Evolutionary conservation across 768 basidiomycete genomes (phyloP).

Genomic region (Sistotremastrum suecicum): DNA sequence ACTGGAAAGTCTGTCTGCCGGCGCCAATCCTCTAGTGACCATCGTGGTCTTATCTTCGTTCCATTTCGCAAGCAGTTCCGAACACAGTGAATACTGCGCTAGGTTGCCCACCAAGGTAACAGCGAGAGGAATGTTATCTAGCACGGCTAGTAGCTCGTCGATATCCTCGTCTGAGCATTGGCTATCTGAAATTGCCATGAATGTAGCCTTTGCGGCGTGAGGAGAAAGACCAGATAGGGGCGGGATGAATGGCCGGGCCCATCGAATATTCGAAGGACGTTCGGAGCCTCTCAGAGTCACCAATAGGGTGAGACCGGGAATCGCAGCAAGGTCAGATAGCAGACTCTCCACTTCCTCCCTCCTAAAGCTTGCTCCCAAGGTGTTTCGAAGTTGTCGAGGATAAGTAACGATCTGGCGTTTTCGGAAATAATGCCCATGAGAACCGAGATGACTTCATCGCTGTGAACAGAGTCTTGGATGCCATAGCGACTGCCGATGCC

Average conservation of each 20-base stretch:
- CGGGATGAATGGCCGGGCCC: constrained; percentile 9
- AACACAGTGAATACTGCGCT: not conserved
- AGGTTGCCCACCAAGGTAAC: constrained; percentile 21
- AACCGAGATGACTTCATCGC: constrained; percentile 11
- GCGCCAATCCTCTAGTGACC: too few relatives aligned
- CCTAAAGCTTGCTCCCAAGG: constrained; percentile 17
- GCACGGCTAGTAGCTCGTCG: constrained; percentile 9
- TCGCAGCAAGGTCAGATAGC: constrained; percentile 11
- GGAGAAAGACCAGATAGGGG: constrained; percentile 4
- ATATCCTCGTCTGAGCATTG: constrained; percentile 12
- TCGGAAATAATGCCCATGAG: constrained; percentile 11
- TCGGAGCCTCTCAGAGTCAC: constrained; percentile 20
- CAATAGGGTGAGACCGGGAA: constrained; percentile 18
- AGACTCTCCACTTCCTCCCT: constrained; percentile 14
- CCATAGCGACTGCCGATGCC: constrained; percentile 9
- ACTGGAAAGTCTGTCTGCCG: too few relatives aligned
- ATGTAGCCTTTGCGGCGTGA: constrained; percentile 10
- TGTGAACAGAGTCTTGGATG: constrained; percentile 4
- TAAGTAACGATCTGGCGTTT: constrained; percentile 14
- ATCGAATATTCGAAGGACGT: constrained; percentile 15
- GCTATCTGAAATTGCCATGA: constrained; percentile 9
- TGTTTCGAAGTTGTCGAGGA: constrained; percentile 29
- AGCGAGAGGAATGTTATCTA: constrained; percentile 21
- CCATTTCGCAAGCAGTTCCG: too few relatives aligned
- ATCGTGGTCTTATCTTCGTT: too few relatives aligned